Evolutionary conservation across 257 asterid genomes (phyloP), one percentile per base, ranked within the genome.

Genomic region (Rehmannia glutinosa): DNA sequence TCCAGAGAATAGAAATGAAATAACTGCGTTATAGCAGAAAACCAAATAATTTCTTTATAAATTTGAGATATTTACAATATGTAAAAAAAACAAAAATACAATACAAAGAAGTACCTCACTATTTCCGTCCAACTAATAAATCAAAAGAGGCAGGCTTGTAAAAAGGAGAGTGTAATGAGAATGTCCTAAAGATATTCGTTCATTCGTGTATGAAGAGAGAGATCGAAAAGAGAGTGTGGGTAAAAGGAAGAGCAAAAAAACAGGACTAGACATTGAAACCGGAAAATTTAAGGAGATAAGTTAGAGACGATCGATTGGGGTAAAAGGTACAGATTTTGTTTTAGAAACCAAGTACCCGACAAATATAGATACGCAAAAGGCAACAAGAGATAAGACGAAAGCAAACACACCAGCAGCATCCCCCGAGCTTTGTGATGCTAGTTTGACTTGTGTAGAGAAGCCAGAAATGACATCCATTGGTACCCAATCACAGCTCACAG

Each of bases 351-450:
- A n/a, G n/a, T n/a, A n/a, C n/a, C n/a, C n/a, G n/a, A n/a, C n/a
- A n/a, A n/a, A n/a, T n/a, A n/a, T n/a, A 33, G 97, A 84, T 20
- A 86, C 54, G 57, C 91, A 77, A 6, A 88, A 70, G 52, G 97
- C 84, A 19, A 85, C 86, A 10, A 85, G 33, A 4, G 97, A 88
- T 52, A 91, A 56, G 62, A 88, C 87, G 45, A 91, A 75, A 63
- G 93, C 88, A 46, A 91, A 83, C 51, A 84, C 95, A 76, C 75
- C 70, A n/a, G 96, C 89, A 32, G 90, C 97, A 70, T 84, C 87
- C 95, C 74, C 73, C 5, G n/a, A n/a, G n/a, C n/a, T n/a, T n/a
- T n/a, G n/a, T n/a, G 87, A 72, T 27, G 80, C 75, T 51, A 13
- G 73, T 74, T 69, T 76, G 64, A 45, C 59, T 19, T 64, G 75